Base-by-base conservation (phyloP, 148 eudicot genomes). In the Linanthus parryae region DNA sequence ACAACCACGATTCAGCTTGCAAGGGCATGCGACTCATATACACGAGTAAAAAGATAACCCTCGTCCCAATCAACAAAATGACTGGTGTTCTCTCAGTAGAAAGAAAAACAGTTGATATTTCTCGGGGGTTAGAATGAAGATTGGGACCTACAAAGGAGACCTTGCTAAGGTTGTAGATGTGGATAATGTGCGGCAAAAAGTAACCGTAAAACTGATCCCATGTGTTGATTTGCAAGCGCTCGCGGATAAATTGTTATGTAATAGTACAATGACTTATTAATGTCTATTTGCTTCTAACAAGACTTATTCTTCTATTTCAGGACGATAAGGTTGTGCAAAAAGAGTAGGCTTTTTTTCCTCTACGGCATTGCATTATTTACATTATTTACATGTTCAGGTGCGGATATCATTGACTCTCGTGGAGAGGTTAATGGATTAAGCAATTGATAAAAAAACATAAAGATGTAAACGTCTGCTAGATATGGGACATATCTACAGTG, bases 41-140 rank as follows among this genome's bases (percentile, higher is more conserved):
- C 60, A 36, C 63, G 16, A 74, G 57, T 8, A 58, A 60, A 30
- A 86, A 84, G 66, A 69, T 83, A 40, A 77, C 85, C 37, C 84
- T 91, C 13, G 98, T 91, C 37, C 98, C 98, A 3, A 91, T 91
- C 37, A 91, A 86, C 65, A 95, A 91, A 73, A 91, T 91, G 98
- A 84, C 98, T 4, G 98, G 86, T 67, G 98, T 91, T 71, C 98
- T 91, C 11, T 76, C 98, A 1, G 98, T 91, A 53, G 98, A 91
- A 65, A 91, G 95, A 68, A 91, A 91, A 64, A 80, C 82, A 10
- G 75, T 81, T 41, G 98, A 91, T 56, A 69, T 91, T 47, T 52
- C 94, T 3, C 68, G 95, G 68, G 98, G 98, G 94, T 91, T 41
- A 75, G 98, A 62, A 76, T 91, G 89, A 91, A 91, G 71, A 78